These are phyloP conservation scores for Colletotrichum echinochloae DNA, from an alignment of 2,329 filamentous ascomycete species.

Conservation along the genomic window DNA sequence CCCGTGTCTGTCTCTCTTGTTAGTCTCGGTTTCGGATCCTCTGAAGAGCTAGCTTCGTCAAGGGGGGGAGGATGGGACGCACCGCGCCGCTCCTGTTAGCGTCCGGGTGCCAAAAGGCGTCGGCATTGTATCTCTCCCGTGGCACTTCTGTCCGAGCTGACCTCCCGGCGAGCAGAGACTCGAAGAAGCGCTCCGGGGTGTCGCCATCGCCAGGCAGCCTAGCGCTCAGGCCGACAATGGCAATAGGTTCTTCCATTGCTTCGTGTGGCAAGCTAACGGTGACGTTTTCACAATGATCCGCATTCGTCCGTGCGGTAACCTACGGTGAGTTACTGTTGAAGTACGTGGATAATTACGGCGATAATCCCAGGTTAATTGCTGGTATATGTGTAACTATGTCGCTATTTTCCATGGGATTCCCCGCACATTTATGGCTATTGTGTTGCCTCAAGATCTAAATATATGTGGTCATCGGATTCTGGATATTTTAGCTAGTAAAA, in stretches of 20 bases:
- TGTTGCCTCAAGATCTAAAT: too few species aligned
- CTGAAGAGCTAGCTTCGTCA: background rate
- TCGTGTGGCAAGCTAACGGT: background rate
- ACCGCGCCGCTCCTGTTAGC: constrained; percentile 46
- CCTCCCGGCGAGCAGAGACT: constrained; percentile 51
- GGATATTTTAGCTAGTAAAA: too few species aligned
- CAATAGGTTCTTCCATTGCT: constrained; percentile 52
- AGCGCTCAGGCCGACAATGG: constrained; percentile 61
- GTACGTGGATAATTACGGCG: too few species aligned
- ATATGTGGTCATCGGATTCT: too few species aligned
- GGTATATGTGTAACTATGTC: too few species aligned
- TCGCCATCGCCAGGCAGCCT: constrained; percentile 58
- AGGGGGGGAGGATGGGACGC: background rate
- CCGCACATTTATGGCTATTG: too few species aligned
- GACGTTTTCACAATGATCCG: constrained; percentile 1
- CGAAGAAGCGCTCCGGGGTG: constrained; percentile 58
- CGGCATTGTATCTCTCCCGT: constrained; percentile 46
- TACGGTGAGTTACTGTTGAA: constrained; percentile 22
- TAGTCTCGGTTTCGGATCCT: background rate
- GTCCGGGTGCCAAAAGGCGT: constrained; percentile 49
- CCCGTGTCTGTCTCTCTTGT: constrained; percentile 31
- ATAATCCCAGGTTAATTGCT: too few species aligned
- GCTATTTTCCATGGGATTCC: too few species aligned
- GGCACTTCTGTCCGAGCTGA: constrained; percentile 46
- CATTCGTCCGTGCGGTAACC: constrained; percentile 26